A percentile compares a stretch with the other conserved stretches of the same genome.
Conservation (phyloP, 2,329 filamentous ascomycete genomes). For the Beauveria bassiana region DNA sequence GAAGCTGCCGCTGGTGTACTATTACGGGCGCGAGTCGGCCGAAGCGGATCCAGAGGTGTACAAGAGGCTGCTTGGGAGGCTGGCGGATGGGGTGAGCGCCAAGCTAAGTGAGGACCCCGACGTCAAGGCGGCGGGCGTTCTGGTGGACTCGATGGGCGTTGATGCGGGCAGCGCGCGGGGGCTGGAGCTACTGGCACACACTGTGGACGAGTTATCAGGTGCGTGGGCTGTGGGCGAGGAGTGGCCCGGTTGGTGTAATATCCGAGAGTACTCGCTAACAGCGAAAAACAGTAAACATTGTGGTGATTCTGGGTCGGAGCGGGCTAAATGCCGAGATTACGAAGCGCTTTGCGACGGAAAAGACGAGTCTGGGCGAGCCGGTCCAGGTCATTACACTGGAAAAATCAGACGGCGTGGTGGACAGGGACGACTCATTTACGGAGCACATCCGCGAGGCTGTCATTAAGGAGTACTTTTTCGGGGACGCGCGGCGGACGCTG, state of each 20-base stretch:
- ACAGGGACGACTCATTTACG: conserved; percentile 67
- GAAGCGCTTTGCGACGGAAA: conserved; percentile 54
- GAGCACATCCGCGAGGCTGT: conserved; percentile 65
- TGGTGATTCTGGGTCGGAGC: conserved; percentile 76
- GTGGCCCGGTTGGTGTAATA: too few relatives aligned
- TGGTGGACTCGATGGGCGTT: conserved; percentile 76
- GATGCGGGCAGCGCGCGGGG: conserved; percentile 57
- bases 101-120: conserved; percentile 68
- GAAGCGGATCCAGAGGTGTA: conserved; percentile 68
- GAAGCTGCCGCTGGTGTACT: conserved; percentile 86
- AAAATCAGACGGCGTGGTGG: conserved; percentile 78
- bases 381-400: conserved; percentile 72
- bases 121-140: conserved; percentile 65
- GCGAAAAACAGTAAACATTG: conserved; percentile 55
- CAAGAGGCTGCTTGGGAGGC: conserved; percentile 62
- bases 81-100: conserved; percentile 72
- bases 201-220: conserved; percentile 52
- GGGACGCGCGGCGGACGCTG: conserved; percentile 65
- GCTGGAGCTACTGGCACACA: conserved; percentile 73
- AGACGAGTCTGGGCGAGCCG: conserved; percentile 53
- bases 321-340: conserved; percentile 67
- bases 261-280: neutral
- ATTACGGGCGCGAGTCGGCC: conserved; percentile 67
- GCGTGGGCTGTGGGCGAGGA: conserved; percentile 7
- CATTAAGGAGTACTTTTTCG: conserved; percentile 93